These are phyloP conservation scores for Craterostigma plantagineum DNA, from an alignment of 257 asterid genomes.

Conservation along the genomic window DNA sequence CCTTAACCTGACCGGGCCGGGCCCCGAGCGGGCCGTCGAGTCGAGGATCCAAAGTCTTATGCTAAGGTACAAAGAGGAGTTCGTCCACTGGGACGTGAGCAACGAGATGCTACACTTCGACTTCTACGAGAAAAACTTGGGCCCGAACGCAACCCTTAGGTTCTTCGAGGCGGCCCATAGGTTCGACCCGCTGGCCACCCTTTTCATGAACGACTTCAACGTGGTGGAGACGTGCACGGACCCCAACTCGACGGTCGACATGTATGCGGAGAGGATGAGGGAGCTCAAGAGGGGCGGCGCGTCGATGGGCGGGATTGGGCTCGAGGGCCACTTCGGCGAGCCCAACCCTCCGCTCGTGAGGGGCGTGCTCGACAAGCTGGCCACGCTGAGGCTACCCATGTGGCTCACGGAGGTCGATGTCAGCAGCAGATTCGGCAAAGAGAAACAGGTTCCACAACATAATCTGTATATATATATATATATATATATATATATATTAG, in stretches of 20 bases:
- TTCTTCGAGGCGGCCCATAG: conserved; percentile 17
- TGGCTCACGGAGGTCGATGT: conserved; percentile 31
- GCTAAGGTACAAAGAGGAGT: conserved; percentile 20
- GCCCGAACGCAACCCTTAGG: conserved; percentile 18
- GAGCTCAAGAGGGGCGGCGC: conserved; percentile 24
- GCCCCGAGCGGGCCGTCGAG: conserved; percentile 14
- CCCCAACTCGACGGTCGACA: conserved; percentile 18
- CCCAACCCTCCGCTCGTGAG: conserved; percentile 23
- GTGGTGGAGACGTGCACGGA: conserved; percentile 38
- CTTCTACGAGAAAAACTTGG: conserved; percentile 27
- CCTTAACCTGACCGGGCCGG: conserved; percentile 10
- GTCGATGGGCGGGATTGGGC: conserved; percentile 21
- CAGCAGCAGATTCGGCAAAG: conserved; percentile 14
- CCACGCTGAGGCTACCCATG: conserved; percentile 22
- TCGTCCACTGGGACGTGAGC: conserved; percentile 59
- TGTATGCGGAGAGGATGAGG: conserved; percentile 23
- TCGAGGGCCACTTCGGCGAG: conserved; percentile 24
- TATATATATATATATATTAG: too few relatives aligned
- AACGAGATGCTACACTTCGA: conserved; percentile 44
- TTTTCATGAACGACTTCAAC: conserved; percentile 46
- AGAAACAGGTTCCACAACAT: conserved; percentile 13
- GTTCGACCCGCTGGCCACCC: conserved; percentile 23
- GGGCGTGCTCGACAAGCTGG: conserved; percentile 20
- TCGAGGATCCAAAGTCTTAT: conserved; percentile 25
- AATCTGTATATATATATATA: too few relatives aligned